phyloP scores from a whole-genome alignment of 2,329 filamentous ascomycete species.

The Anthostomella pinea region DNA sequence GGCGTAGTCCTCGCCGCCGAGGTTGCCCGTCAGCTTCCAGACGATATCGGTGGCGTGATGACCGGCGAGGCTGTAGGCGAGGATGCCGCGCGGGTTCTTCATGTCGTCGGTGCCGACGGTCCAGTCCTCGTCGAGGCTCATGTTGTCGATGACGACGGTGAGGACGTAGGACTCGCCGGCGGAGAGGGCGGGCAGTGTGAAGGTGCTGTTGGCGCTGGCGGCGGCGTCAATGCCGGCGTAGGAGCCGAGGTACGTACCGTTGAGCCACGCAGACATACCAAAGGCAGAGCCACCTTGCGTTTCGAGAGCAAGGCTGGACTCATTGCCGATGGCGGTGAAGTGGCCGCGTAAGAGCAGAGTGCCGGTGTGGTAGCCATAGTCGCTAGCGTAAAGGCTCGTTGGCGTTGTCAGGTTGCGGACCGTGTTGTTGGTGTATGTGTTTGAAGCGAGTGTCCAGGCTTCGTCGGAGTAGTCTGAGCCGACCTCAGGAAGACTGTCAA shows the following conservation, averaged over 20 bases:
- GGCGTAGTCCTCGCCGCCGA: slow-evolving; percentile 61
- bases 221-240: slow-evolving; percentile 15
- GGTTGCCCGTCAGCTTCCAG: slow-evolving; percentile 69
- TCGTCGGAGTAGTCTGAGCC: slow-evolving; percentile 63
- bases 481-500: slow-evolving; percentile 71
- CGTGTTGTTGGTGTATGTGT: slow-evolving; percentile 58
- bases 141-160: slow-evolving; percentile 69
- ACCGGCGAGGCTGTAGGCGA: slow-evolving; percentile 52
- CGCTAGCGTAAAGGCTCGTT: slow-evolving; percentile 62
- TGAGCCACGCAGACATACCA: slow-evolving; percentile 66
- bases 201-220: slow-evolving; percentile 28
- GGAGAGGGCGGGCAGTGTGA: slow-evolving; percentile 48
- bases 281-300: slow-evolving; percentile 69
- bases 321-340: slow-evolving; percentile 63
- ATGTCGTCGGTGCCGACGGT: slow-evolving; percentile 57
- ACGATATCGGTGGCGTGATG: slow-evolving; percentile 31
- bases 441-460: slow-evolving; percentile 60
- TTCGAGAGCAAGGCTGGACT: slow-evolving; percentile 53
- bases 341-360: slow-evolving; percentile 67
- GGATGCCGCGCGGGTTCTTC: slow-evolving; percentile 62
- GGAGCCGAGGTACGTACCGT: slow-evolving; percentile 59
- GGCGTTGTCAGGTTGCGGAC: slow-evolving; percentile 55
- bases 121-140: slow-evolving; percentile 63
- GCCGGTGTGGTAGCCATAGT: slow-evolving; percentile 74
- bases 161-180: slow-evolving; percentile 57